Base-by-base conservation (phyloP, 2,329 filamentous ascomycete genomes). In the Colletotrichum camelliae region DNA sequence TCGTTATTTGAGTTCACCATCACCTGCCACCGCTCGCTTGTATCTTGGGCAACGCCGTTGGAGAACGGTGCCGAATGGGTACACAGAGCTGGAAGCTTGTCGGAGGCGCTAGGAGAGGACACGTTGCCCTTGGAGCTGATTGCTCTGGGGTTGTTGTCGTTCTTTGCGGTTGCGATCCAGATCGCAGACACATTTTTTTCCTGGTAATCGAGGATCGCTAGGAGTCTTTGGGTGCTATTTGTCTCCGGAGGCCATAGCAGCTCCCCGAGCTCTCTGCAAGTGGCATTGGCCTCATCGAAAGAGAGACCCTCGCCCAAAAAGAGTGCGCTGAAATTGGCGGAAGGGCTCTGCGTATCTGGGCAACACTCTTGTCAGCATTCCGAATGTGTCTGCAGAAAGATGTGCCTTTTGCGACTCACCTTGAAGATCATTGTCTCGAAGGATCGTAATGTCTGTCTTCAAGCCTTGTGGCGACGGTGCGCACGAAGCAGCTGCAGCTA, bases 61-160 rank as follows among this genome's bases (percentile, higher is more conserved):
- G 85, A 87, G 72, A 85, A 85, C 0, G 86, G 86, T 3, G 87
- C 86, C 3, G 84, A 83, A 72, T 88, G 85, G 5, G 85, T 86
- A 75, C 87, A 88, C n/a, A 88, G 70, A 0, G 82, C 85, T 2
- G 83, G 83, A 5, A 86, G 78, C 48, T 74, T 70, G 27, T 77
- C 52, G 29, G 71, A 72, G 74, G 35, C 35, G 55, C 74, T 62
- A 29, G 73, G 70, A 6, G 72, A 37, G 5, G 79, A 77, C 13
- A 84, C 66, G 3, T 70, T 43, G 7, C 84, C 84, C 9, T 77
- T 74, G 27, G 72, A 77, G 27, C 81, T 81, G 31, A 87, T 79
- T 1, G 82, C 80, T 27, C 79, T 79, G 7, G 77, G 67, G 24
- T 68, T 74, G 60, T 76, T 77, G 21, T 67, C 69, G 10, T 69